Percentiles rank a stretch among this genome's conserved stretches.
Evolutionary conservation across 2,329 filamentous ascomycete species (phyloP).

Genomic region (Neofusicoccum sp.): DNA sequence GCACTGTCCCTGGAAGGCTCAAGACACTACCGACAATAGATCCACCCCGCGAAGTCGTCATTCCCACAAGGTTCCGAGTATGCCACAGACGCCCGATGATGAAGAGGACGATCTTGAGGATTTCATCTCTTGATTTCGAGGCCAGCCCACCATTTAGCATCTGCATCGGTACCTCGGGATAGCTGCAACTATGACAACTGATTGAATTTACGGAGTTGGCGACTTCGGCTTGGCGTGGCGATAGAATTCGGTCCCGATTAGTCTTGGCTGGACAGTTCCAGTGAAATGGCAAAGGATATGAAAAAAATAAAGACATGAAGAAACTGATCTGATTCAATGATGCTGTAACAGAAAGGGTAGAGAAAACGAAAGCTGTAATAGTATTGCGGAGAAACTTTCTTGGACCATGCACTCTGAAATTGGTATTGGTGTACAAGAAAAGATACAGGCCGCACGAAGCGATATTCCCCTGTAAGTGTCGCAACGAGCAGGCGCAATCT

Average conservation of each 20-base stretch:
- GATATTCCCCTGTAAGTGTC: not conserved
- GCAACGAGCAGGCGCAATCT: not conserved
- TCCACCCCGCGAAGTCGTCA: not conserved
- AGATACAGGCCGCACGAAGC: not conserved
- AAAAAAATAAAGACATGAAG: too few species aligned
- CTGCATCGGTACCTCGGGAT: too few species aligned
- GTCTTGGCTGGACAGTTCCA: too few species aligned
- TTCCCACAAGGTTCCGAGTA: not conserved
- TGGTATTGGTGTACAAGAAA: conserved; percentile 14
- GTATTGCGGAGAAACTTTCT: not conserved
- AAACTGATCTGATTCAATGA: too few species aligned
- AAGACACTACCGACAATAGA: not conserved
- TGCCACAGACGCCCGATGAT: not conserved
- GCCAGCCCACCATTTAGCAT: not conserved
- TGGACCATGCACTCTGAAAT: conserved; percentile 1
- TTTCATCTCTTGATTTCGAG: not conserved
- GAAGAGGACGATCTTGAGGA: conserved; percentile 20
- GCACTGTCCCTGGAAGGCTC: not conserved
- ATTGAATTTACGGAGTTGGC: too few species aligned
- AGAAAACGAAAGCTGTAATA: not conserved
- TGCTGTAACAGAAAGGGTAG: not conserved
- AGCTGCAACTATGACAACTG: too few species aligned
- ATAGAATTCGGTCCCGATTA: too few species aligned
- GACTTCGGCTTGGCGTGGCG: too few species aligned
- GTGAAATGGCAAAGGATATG: too few species aligned